Conservation (phyloP, 2,329 filamentous ascomycete genomes). For the Capronia coronata region DNA sequence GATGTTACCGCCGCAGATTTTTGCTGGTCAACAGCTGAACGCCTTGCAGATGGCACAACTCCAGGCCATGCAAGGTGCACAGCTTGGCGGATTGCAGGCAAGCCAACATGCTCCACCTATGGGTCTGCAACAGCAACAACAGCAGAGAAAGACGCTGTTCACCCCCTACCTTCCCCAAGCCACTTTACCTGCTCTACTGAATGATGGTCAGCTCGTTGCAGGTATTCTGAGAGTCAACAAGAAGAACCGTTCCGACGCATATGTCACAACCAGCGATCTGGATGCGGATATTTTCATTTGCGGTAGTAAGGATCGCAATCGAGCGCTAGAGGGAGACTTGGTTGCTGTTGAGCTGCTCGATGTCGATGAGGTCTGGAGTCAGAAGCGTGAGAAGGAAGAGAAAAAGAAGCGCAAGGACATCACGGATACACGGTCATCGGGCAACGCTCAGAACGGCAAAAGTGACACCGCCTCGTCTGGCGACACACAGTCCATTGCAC, state of each 20-base stretch:
- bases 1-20: conserved; percentile 70
- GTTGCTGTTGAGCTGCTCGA: conserved; percentile 94
- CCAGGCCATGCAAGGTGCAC: conserved; percentile 83
- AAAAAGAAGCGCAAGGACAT: conserved; percentile 99
- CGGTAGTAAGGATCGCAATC: conserved; percentile 96
- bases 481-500: conserved; percentile 55
- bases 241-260: conserved; percentile 98
- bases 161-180: conserved; percentile 96
- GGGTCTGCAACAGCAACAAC: conserved; percentile 65
- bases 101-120: conserved; percentile 67
- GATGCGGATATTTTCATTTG: conserved; percentile 99
- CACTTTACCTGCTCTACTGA: conserved; percentile 80
- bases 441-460: conserved; percentile 47
- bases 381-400: conserved; percentile 98
- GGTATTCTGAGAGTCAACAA: conserved; percentile 98
- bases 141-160: conserved; percentile 96
- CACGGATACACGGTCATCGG: conserved; percentile 77
- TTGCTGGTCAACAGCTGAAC: conserved; percentile 76
- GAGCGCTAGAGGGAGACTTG: conserved; percentile 89
- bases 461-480: conserved; percentile 55
- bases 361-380: conserved; percentile 95
- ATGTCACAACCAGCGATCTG: conserved; percentile 88
- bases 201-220: conserved; percentile 88
- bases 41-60: conserved; percentile 83
- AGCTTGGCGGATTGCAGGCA: conserved; percentile 59